These are phyloP conservation scores for Ceratocystis cacaofunesta DNA, from an alignment of 2,329 filamentous ascomycete species.

Conservation along the genomic window DNA sequence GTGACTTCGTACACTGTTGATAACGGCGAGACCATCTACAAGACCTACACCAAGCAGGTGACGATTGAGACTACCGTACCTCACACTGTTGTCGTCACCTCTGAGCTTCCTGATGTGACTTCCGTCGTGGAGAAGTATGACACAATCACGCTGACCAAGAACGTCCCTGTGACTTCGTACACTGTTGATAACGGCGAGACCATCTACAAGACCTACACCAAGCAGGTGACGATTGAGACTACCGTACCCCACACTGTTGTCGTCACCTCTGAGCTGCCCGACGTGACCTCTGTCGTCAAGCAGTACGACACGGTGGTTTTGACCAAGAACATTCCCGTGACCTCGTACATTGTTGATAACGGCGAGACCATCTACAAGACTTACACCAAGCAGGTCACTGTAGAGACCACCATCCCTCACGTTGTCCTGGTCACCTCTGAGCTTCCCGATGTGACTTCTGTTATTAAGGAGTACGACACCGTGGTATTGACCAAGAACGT, in stretches of 20 bases:
- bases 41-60: conserved; percentile 1
- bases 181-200: conserved; percentile 3
- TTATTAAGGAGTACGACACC: neutral
- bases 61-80: neutral
- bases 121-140: neutral
- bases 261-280: conserved; percentile 8
- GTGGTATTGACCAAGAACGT: conserved; percentile 8
- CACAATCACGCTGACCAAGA: neutral
- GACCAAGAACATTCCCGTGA: conserved; percentile 2
- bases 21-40: conserved; percentile 11
- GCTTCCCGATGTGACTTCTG: neutral
- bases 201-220: conserved; percentile 7
- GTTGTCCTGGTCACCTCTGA: conserved; percentile 4
- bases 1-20: neutral
- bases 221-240: neutral
- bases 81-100: neutral
- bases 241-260: neutral
- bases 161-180: neutral
- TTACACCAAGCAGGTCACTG: neutral
- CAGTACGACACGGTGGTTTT: neutral
- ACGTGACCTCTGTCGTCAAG: neutral
- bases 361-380: conserved; percentile 13
- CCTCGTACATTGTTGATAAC: conserved; percentile 1
- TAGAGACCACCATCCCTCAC: neutral
- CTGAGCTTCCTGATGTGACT: conserved; percentile 5